These are phyloP conservation scores for Claviceps pusilla DNA, from an alignment of 2,329 filamentous ascomycete species.

Conservation along the genomic window DNA sequence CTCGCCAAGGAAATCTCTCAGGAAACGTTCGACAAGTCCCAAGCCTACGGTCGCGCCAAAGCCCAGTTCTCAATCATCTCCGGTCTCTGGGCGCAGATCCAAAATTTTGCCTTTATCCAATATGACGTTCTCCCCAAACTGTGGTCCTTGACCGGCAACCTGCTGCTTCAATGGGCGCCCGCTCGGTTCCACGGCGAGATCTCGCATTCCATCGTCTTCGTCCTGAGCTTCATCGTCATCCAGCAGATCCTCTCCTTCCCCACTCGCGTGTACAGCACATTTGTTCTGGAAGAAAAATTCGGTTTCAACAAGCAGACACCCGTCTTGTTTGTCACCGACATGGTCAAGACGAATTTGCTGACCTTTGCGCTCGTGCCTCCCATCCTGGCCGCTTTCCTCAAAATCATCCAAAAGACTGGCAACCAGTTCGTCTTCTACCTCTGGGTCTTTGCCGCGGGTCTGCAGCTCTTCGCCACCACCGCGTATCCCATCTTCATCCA, in stretches of 20 bases:
- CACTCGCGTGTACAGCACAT: conserved; percentile 78
- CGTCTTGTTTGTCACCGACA: conserved; percentile 73
- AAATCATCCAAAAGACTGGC: conserved; percentile 88
- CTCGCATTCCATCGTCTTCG: conserved; percentile 80
- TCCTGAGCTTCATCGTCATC: conserved; percentile 72
- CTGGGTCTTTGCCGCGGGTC: conserved; percentile 77
- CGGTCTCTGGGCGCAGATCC: conserved; percentile 70
- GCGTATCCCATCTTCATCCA: conserved; percentile 91
- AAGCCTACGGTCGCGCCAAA: conserved; percentile 93
- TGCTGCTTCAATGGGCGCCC: conserved; percentile 62
- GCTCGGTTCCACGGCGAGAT: conserved; percentile 79
- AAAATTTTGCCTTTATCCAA: conserved; percentile 80
- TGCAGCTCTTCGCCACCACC: conserved; percentile 90
- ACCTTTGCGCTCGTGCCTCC: conserved; percentile 68
- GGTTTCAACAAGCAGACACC: conserved; percentile 98
- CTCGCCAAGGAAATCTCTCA: conserved; percentile 77
- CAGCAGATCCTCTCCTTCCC: conserved; percentile 69
- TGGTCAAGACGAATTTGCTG: conserved; percentile 80
- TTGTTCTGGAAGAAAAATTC: conserved; percentile 90
- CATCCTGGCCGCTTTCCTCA: conserved; percentile 79
- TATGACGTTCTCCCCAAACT: conserved; percentile 82
- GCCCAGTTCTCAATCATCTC: conserved; percentile 74
- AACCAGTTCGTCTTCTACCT: conserved; percentile 96
- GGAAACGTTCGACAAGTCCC: conserved; percentile 85
- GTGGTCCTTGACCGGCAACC: conserved; percentile 66